phyloP scores from a whole-genome alignment of 129 eudicot species.

The Artemisia argyi region DNA sequence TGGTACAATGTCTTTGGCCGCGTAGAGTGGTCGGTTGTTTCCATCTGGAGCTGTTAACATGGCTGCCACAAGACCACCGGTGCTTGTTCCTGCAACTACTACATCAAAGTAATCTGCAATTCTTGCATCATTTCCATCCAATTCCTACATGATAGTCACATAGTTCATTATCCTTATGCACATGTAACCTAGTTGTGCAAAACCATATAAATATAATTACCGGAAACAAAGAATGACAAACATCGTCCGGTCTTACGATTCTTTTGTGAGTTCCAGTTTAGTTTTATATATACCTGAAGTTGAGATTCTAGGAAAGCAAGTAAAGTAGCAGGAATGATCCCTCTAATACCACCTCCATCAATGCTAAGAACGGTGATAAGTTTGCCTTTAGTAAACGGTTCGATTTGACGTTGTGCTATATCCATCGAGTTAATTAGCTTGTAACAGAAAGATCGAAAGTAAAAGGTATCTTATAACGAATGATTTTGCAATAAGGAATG shows the following conservation, averaged over 20 bases:
- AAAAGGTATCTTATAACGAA: not conserved
- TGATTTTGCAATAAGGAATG: not conserved
- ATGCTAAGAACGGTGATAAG: conserved; percentile 57
- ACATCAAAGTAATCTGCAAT: conserved; percentile 72
- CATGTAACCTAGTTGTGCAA: not conserved
- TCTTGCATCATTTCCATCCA: conserved; percentile 64
- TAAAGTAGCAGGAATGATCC: conserved; percentile 55
- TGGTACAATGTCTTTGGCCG: conserved; percentile 57
- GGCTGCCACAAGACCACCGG: conserved; percentile 61
- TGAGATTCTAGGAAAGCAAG: conserved; percentile 54
- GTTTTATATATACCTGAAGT: conserved; percentile 40
- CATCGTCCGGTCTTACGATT: not conserved
- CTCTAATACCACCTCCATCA: conserved; percentile 68
- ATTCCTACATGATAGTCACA: conserved; percentile 32
- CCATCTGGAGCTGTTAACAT: conserved; percentile 61
- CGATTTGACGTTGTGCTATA: not conserved
- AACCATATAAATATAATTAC: not conserved
- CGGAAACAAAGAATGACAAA: not conserved
- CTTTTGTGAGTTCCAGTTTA: not conserved
- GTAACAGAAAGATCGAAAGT: not conserved
- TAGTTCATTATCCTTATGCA: not conserved
- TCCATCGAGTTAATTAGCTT: conserved; percentile 12
- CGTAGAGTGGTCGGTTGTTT: conserved; percentile 53
- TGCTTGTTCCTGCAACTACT: conserved; percentile 63
- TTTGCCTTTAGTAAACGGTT: conserved; percentile 30